Evolutionary conservation across 192 early-diverging fungal species (phyloP).

Genomic region (Powellomyces hirtus): DNA sequence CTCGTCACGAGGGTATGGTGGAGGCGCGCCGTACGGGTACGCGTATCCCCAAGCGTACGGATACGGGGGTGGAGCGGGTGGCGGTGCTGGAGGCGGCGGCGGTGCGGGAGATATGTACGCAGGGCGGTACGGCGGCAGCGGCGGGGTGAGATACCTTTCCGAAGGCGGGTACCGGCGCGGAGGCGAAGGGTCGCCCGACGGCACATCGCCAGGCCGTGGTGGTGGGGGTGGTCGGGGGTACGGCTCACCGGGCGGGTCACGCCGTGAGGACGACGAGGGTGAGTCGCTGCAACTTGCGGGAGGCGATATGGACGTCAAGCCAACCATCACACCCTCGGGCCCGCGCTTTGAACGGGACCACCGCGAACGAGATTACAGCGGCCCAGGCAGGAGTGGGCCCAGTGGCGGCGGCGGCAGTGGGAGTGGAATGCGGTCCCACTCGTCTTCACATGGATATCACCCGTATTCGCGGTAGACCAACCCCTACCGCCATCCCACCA

Average conservation of each 20-base stretch:
- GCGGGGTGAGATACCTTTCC: neutral
- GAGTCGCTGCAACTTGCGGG: constrained; percentile 20
- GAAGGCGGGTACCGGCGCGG: neutral
- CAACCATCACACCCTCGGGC: neutral
- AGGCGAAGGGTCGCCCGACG: constrained; percentile 19
- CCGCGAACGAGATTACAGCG: constrained; percentile 11
- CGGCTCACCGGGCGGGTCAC: constrained; percentile 30
- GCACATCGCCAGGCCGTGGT: constrained; percentile 17
- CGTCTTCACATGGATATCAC: constrained; percentile 32
- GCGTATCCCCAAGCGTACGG: neutral
- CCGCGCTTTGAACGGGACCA: constrained; percentile 6
- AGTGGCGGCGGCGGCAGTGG: constrained; percentile 18
- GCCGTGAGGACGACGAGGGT: constrained; percentile 29
- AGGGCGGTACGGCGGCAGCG: neutral
- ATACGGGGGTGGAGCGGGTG: constrained; percentile 16
- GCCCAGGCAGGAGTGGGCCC: too few species aligned
- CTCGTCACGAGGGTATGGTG: neutral
- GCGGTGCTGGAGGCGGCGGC: constrained; percentile 14
- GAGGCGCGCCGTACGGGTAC: constrained; percentile 18
- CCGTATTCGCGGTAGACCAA: constrained; percentile 18
- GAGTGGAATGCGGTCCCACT: constrained; percentile 17
- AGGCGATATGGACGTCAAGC: constrained; percentile 18
- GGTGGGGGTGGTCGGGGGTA: constrained; percentile 17
- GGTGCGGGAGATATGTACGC: neutral
- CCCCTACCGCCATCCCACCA: too few species aligned